Evolutionary conservation across 192 early-diverging fungal genomes (phyloP).

Genomic region (Mortierella claussenii): DNA sequence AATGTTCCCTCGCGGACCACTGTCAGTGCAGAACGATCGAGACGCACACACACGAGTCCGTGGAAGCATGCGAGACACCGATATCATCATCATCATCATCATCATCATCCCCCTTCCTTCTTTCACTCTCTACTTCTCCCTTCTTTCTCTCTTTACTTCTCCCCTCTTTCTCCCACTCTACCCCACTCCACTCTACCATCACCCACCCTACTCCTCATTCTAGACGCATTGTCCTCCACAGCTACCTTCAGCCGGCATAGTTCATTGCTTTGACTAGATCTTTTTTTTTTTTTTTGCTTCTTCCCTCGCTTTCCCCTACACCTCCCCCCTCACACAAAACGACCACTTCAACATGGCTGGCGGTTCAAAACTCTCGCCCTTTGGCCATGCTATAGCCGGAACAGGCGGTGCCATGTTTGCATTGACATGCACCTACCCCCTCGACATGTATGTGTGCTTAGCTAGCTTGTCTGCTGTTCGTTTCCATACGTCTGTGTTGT

Average conservation of each 20-base stretch:
- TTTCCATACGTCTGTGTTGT: too few relatives aligned
- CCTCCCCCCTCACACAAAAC: neutral
- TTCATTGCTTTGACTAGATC: too few relatives aligned
- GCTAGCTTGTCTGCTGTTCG: too few relatives aligned
- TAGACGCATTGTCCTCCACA: too few relatives aligned
- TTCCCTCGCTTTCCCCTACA: neutral
- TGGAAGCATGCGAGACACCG: too few relatives aligned
- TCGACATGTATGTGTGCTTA: conserved; percentile 97
- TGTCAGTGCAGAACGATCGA: conserved; percentile 28
- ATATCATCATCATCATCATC: too few relatives aligned
- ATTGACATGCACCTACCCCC: conserved; percentile 90
- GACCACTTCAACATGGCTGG: conserved; percentile 31
- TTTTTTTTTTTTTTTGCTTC: neutral
- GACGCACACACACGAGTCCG: too few relatives aligned
- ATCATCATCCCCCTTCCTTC: neutral
- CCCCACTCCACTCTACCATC: too few relatives aligned
- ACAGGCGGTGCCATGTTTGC: conserved; percentile 93
- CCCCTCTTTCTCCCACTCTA: neutral
- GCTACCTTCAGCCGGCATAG: too few relatives aligned
- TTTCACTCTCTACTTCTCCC: neutral
- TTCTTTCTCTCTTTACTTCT: neutral
- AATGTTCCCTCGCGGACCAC: conserved; percentile 18
- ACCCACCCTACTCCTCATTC: too few relatives aligned
- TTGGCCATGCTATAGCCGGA: conserved; percentile 93
- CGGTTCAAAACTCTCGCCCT: conserved; percentile 72